Percentiles rank a stretch among this genome's conserved stretches.
phyloP scores from a whole-genome alignment of 78 protist species.

The Bodo saltans region DNA sequence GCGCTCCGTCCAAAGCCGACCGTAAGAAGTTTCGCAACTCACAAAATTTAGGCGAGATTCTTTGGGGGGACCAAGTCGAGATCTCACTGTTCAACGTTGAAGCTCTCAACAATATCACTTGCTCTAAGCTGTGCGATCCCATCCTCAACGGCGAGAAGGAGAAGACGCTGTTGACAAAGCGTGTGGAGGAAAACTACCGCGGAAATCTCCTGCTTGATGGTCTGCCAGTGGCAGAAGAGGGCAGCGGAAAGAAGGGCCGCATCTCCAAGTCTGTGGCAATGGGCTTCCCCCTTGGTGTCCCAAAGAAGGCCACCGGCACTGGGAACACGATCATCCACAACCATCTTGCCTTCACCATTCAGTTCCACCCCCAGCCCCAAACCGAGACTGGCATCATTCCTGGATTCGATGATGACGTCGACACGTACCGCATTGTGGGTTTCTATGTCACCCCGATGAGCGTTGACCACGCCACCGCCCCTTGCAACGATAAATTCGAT shows the following conservation, averaged over 20 bases:
- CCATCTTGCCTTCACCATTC: constrained; percentile 29
- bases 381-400: neutral
- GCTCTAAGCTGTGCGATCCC: neutral
- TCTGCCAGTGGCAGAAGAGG: constrained; percentile 8
- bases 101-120: neutral
- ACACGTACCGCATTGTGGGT: constrained; percentile 39
- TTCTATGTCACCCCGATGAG: constrained; percentile 14
- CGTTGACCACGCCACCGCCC: constrained; percentile 23
- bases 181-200: constrained; percentile 15
- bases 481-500: constrained; percentile 1
- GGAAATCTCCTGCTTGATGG: constrained; percentile 16
- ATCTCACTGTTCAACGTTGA: constrained; percentile 51
- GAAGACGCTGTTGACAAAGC: neutral
- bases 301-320: neutral
- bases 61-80: constrained; percentile 72
- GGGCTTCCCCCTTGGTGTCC: constrained; percentile 37
- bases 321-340: constrained; percentile 29
- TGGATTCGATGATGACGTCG: neutral
- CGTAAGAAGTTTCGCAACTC: neutral
- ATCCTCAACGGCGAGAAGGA: neutral
- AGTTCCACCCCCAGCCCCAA: constrained; percentile 9
- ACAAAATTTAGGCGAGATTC: constrained; percentile 80
- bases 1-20: constrained; percentile 48
- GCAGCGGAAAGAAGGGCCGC: neutral
- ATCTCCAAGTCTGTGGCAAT: neutral